Evolutionary conservation across 2,329 filamentous ascomycete genomes (phyloP).

Genomic region (Colletotrichum sublineola): DNA sequence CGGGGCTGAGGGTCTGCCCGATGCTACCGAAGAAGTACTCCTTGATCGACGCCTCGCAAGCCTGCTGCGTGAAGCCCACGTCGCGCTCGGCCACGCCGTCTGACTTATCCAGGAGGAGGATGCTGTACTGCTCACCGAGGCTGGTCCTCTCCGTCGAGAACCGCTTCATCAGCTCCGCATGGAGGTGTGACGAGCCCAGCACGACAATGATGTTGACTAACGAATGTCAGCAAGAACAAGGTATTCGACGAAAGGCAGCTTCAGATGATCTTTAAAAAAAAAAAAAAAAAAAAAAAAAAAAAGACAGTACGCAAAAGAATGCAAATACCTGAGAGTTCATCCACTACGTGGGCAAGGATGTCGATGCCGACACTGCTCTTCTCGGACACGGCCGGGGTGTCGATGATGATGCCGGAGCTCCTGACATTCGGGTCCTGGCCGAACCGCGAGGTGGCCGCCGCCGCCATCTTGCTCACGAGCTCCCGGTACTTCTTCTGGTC

Average conservation of each 20-base stretch:
- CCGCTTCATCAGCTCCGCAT: conserved; percentile 79
- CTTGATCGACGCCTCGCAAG: conserved; percentile 82
- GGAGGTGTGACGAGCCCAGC: conserved; percentile 82
- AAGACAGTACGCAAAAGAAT: not conserved
- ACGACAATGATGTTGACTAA: conserved; percentile 85
- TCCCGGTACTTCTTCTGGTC: conserved; percentile 80
- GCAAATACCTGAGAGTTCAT: conserved; percentile 65
- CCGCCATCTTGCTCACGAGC: conserved; percentile 80
- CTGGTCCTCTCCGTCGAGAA: conserved; percentile 71
- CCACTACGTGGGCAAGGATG: conserved; percentile 80
- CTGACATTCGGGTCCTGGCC: conserved; percentile 80
- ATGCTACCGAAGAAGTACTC: conserved; percentile 95
- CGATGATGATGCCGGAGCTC: conserved; percentile 84
- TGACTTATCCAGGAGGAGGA: conserved; percentile 86
- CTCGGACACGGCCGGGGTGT: conserved; percentile 80
- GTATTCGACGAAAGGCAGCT: not conserved
- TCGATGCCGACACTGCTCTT: conserved; percentile 78
- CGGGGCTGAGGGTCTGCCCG: conserved; percentile 83
- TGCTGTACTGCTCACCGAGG: conserved; percentile 76
- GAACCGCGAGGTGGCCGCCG: conserved; percentile 82
- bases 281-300: too few relatives aligned
- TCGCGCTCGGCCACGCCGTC: conserved; percentile 86
- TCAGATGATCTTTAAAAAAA: not conserved
- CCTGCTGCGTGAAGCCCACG: conserved; percentile 78
- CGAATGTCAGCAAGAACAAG: conserved; percentile 52